Conservation (phyloP, 2,329 filamentous ascomycete species). For the Paracoccidioides lutzii region DNA sequence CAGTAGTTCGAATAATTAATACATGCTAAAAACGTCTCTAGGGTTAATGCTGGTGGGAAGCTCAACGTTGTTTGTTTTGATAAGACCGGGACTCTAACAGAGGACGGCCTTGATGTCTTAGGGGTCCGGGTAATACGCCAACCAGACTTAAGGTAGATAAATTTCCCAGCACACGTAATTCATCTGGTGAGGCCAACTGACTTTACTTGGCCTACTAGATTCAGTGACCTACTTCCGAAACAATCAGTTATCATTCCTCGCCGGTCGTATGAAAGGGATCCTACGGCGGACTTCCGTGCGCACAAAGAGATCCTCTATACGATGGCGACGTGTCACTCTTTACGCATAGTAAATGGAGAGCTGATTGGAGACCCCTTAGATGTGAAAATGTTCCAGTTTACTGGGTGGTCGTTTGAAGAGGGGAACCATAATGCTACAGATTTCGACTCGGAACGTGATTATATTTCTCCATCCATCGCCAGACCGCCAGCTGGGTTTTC, state of each 20-base stretch:
- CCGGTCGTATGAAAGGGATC: conserved; percentile 44
- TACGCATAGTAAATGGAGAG: conserved; percentile 75
- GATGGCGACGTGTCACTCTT: conserved; percentile 94
- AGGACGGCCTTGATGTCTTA: conserved; percentile 80
- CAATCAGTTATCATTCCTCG: conserved; percentile 46
- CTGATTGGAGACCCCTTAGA: conserved; percentile 88
- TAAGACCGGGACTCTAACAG: conserved; percentile 74
- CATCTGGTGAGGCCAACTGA: background rate
- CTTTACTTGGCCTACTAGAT: conserved; percentile 33
- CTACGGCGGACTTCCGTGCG: conserved; percentile 45
- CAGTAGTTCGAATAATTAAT: too few relatives aligned
- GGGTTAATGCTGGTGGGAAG: conserved; percentile 93
- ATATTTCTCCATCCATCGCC: conserved; percentile 64
- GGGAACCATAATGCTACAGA: conserved; percentile 55
- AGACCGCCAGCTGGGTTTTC: conserved; percentile 56
- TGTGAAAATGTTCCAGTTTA: conserved; percentile 98
- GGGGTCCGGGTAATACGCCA: conserved; percentile 68
- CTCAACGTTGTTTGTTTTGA: conserved; percentile 74
- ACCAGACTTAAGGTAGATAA: conserved; percentile 35
- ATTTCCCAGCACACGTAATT: background rate
- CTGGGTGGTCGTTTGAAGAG: conserved; percentile 83
- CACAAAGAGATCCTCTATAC: conserved; percentile 69
- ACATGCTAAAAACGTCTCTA: conserved; percentile 9
- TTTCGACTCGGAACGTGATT: conserved; percentile 63
- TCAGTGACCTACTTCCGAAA: conserved; percentile 64